A percentile compares a stretch with the other conserved stretches of the same genome.
These are phyloP conservation scores for Thraustochytrium sp. DNA, from an alignment of 352 stramenopile genomes.

Conservation along the genomic window DNA sequence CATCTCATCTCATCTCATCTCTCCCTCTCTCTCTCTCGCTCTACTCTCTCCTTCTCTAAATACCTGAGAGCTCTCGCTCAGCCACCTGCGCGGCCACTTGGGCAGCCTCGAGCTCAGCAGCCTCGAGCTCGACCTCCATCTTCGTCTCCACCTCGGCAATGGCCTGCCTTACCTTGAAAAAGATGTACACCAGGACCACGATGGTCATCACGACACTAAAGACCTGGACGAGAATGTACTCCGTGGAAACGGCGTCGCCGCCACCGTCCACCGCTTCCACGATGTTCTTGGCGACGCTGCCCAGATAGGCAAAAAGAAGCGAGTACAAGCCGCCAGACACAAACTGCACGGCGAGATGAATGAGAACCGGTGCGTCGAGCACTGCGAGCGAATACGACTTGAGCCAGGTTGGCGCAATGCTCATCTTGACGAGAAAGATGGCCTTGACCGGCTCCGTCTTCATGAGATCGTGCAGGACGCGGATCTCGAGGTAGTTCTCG, in stretches of 20 bases:
- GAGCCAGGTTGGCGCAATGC: neutral
- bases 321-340: neutral
- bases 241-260: neutral
- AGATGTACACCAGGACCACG: neutral
- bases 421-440: slow-evolving; percentile 7
- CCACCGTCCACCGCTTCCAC: neutral
- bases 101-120: neutral
- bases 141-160: neutral
- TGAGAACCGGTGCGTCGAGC: neutral
- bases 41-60: too few relatives aligned
- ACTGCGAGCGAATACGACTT: neutral
- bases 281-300: neutral
- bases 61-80: neutral
- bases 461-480: neutral
- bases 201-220: neutral
- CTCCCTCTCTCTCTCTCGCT: too few relatives aligned
- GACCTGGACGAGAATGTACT: neutral
- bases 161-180: neutral
- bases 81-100: neutral
- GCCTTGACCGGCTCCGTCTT: neutral
- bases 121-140: neutral
- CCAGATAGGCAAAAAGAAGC: neutral
- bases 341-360: neutral
- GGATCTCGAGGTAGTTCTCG: neutral
- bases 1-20: too few relatives aligned